Evolutionary conservation across 2,329 filamentous ascomycete species (phyloP).

Genomic region (Orbilia oligospora): DNA sequence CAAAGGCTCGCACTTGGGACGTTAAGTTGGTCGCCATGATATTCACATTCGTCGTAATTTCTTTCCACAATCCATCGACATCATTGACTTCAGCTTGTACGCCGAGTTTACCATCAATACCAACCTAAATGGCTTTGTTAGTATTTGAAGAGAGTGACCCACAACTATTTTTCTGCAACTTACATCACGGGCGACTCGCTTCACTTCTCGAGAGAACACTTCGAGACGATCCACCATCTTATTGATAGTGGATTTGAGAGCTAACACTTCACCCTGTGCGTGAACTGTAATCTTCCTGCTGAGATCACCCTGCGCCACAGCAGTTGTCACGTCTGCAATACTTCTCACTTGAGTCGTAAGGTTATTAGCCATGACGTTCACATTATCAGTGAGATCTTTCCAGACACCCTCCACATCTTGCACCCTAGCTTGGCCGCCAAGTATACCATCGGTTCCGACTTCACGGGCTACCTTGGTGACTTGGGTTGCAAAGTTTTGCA

Average conservation of each 20-base stretch:
- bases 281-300: conserved; percentile 96
- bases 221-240: conserved; percentile 98
- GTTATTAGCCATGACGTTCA: conserved; percentile 90
- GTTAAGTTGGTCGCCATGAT: conserved; percentile 81
- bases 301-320: conserved; percentile 88
- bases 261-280: conserved; percentile 92
- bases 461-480: conserved; percentile 94
- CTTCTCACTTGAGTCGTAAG: conserved; percentile 91
- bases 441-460: conserved; percentile 93
- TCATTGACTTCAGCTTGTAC: conserved; percentile 95
- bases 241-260: conserved; percentile 96
- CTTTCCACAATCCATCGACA: conserved; percentile 94
- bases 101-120: conserved; percentile 98
- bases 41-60: conserved; percentile 97
- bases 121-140: conserved; percentile 66
- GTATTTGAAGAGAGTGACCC: background rate
- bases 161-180: background rate
- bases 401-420: conserved; percentile 95
- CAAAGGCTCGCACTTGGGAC: conserved; percentile 96
- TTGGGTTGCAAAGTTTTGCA: conserved; percentile 96
- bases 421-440: conserved; percentile 88
- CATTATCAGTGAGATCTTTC: conserved; percentile 94
- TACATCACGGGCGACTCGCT: conserved; percentile 94
- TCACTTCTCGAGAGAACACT: conserved; percentile 95
- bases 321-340: conserved; percentile 85